Evolutionary conservation across 1,284 basidiomycete species (phyloP).

Genomic region (Puccinia coronata): DNA sequence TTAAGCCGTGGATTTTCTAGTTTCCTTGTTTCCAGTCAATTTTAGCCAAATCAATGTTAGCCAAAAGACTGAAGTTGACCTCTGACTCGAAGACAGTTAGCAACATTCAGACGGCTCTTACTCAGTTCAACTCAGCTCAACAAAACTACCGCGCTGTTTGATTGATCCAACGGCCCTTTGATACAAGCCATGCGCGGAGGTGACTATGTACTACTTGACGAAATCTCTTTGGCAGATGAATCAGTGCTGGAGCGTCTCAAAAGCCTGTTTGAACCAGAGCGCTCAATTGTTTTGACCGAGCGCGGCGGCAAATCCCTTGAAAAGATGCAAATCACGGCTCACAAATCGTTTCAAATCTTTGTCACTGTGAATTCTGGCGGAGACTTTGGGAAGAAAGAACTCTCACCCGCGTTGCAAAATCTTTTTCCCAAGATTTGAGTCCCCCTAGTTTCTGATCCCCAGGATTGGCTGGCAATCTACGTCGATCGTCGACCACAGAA

Average conservation of each 20-base stretch:
- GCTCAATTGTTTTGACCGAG: slow-evolving; percentile 90
- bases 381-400: slow-evolving; percentile 95
- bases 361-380: slow-evolving; percentile 99
- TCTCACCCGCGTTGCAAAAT: too few relatives aligned
- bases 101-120: slow-evolving; percentile 54
- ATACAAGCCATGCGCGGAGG: too few relatives aligned
- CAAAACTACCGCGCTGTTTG: slow-evolving; percentile 75
- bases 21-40: slow-evolving; percentile 64
- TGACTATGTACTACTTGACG: too few relatives aligned
- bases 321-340: slow-evolving; percentile 70
- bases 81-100: slow-evolving; percentile 21
- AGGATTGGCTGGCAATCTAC: slow-evolving; percentile 88
- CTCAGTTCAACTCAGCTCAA: slow-evolving; percentile 62
- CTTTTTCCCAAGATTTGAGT: too few relatives aligned
- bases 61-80: too few relatives aligned
- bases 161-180: slow-evolving; percentile 97
- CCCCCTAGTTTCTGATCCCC: too few relatives aligned
- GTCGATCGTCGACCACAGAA: slow-evolving; percentile 68
- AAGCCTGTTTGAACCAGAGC: slow-evolving; percentile 86
- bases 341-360: slow-evolving; percentile 77
- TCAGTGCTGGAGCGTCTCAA: slow-evolving; percentile 97
- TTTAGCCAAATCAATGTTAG: too few relatives aligned
- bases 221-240: slow-evolving; percentile 95
- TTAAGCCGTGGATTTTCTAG: not conserved
- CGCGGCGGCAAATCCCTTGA: slow-evolving; percentile 76